Conservation (phyloP, 148 eudicot genomes). For the Rhododendron molle region DNA sequence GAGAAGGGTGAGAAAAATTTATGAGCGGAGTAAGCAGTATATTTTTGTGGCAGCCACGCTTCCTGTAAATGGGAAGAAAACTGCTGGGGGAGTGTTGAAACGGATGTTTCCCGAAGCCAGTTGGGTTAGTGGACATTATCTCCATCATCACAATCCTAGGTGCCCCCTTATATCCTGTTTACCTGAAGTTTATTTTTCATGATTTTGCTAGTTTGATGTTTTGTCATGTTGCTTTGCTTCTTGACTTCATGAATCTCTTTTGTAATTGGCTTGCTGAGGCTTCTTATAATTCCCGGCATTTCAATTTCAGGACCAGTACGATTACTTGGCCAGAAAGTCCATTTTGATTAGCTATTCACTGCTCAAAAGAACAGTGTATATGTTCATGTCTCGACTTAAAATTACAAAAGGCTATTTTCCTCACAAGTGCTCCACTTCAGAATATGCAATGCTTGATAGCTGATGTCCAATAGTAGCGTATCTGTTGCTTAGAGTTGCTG, state of each 20-base stretch:
- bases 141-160: slow-evolving; percentile 92
- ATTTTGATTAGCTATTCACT: neutral
- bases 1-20: slow-evolving; percentile 69
- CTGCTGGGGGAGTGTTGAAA: slow-evolving; percentile 85
- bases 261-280: neutral
- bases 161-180: slow-evolving; percentile 20
- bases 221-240: neutral
- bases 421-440: neutral
- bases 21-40: slow-evolving; percentile 87
- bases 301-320: neutral
- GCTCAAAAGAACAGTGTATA: neutral
- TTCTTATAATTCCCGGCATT: neutral
- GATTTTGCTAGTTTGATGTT: neutral
- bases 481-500: neutral
- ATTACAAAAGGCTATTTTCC: neutral
- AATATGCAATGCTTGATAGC: neutral
- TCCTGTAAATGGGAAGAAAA: slow-evolving; percentile 81
- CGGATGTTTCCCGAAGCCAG: slow-evolving; percentile 77
- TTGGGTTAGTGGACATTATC: slow-evolving; percentile 86
- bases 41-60: slow-evolving; percentile 94
- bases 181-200: slow-evolving; percentile 2
- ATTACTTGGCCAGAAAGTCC: neutral
- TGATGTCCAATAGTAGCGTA: neutral
- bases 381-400: neutral
- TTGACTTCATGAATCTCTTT: neutral